Evolutionary conservation across 2,329 filamentous ascomycete genomes (phyloP).

Genomic region (Fusarium sulawesiense): DNA sequence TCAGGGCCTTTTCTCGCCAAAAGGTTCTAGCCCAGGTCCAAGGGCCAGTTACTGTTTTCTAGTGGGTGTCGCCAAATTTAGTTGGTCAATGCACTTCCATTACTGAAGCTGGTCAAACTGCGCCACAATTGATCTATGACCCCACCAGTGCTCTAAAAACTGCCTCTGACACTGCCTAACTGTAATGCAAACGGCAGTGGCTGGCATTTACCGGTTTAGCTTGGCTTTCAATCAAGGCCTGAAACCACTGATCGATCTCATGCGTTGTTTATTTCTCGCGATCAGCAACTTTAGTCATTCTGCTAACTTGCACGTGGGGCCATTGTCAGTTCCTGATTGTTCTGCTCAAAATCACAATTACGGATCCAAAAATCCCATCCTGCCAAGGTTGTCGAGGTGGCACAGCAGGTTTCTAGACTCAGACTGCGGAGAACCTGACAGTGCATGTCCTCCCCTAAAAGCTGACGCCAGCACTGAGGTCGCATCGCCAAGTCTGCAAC

Average conservation of each 20-base stretch:
- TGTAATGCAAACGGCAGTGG: neutral
- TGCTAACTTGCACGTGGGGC: neutral
- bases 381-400: neutral
- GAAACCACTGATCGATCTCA: neutral
- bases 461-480: neutral
- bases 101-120: neutral
- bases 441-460: neutral
- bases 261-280: neutral
- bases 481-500: neutral
- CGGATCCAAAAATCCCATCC: neutral
- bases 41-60: neutral
- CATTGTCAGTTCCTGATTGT: neutral
- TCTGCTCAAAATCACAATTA: neutral
- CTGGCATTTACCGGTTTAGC: neutral
- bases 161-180: neutral
- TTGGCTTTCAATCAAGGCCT: neutral
- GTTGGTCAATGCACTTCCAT: neutral
- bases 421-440: neutral
- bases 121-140: neutral
- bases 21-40: neutral
- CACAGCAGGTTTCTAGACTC: neutral
- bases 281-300: neutral
- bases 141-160: neutral
- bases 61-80: neutral
- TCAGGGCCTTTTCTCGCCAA: neutral